Percentiles rank a stretch among this genome's conserved stretches.
Conservation (phyloP, 2,329 filamentous ascomycete species). For the Phoma herbarum region DNA sequence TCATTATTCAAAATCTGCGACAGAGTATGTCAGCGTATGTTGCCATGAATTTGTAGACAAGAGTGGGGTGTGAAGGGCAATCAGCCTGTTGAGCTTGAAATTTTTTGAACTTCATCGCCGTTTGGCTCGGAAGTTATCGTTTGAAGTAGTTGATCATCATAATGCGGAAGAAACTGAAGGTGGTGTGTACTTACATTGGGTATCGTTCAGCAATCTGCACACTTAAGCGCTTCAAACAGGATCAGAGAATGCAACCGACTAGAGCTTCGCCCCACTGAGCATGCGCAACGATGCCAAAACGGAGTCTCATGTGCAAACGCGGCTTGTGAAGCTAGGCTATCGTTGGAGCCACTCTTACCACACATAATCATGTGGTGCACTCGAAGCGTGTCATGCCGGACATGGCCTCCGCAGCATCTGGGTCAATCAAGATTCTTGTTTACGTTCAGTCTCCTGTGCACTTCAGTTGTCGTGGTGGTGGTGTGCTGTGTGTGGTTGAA, state of each 20-base stretch:
- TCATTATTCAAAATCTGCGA: conserved; percentile 4
- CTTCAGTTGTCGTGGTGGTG: neutral
- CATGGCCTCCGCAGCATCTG: neutral
- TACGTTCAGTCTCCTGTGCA: neutral
- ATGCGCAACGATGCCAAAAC: neutral
- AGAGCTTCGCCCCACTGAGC: neutral
- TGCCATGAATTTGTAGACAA: neutral
- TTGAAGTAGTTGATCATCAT: conserved; percentile 47
- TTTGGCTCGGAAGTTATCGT: conserved; percentile 49
- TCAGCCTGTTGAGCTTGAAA: conserved; percentile 67
- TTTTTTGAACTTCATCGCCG: conserved; percentile 50
- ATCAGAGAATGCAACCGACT: neutral
- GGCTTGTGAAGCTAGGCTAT: neutral
- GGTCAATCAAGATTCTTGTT: neutral
- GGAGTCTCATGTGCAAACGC: neutral
- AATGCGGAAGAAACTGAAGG: conserved; percentile 11
- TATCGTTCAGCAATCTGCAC: conserved; percentile 2
- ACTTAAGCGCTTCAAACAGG: conserved; percentile 4
- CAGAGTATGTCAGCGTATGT: conserved; percentile 28
- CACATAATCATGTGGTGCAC: neutral
- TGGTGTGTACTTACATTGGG: conserved; percentile 11
- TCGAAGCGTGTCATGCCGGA: neutral
- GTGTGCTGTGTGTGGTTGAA: conserved; percentile 6
- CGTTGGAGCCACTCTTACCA: neutral
- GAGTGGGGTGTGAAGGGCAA: conserved; percentile 23